A percentile compares a stretch with the other conserved stretches of the same genome.
Evolutionary conservation across 164 flowering plant species (phyloP).

Genomic region (Aristolochia fimbriata): DNA sequence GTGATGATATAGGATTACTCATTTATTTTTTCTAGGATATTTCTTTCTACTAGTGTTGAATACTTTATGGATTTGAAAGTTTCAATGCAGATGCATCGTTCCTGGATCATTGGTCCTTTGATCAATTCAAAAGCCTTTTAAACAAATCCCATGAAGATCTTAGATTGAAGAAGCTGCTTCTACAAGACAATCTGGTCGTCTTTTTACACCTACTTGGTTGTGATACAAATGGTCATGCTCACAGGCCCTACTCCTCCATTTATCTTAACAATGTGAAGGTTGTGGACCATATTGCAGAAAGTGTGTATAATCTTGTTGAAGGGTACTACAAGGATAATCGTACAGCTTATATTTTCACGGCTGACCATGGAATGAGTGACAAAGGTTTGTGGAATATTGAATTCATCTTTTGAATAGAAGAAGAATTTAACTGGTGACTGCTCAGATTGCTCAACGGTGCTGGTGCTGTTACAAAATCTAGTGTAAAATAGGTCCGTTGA

Average conservation of each 20-base stretch:
- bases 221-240: slow-evolving; percentile 99
- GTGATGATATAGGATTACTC: too few relatives aligned
- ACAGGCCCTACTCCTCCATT: slow-evolving; percentile 79
- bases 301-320: slow-evolving; percentile 67
- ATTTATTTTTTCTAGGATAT: background rate
- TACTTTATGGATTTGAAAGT: slow-evolving; percentile 24
- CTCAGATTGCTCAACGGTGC: too few relatives aligned
- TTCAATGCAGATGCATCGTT: slow-evolving; percentile 90
- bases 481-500: too few relatives aligned
- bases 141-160: slow-evolving; percentile 67
- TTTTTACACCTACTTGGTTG: slow-evolving; percentile 94
- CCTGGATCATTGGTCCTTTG: slow-evolving; percentile 98
- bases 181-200: slow-evolving; percentile 62
- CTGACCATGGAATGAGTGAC: slow-evolving; percentile 99
- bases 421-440: too few relatives aligned
- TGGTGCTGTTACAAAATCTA: too few relatives aligned
- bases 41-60: slow-evolving; percentile 11
- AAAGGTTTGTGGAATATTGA: slow-evolving; percentile 44
- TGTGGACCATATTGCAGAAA: slow-evolving; percentile 72
- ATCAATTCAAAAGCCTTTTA: slow-evolving; percentile 77
- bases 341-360: slow-evolving; percentile 92
- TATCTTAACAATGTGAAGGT: slow-evolving; percentile 95
- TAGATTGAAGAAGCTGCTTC: slow-evolving; percentile 57
- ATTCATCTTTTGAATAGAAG: background rate
- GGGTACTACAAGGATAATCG: slow-evolving; percentile 73